Evolutionary conservation across 371 early-diverging fungal species (phyloP).

Genomic region (Mortierella sp.): DNA sequence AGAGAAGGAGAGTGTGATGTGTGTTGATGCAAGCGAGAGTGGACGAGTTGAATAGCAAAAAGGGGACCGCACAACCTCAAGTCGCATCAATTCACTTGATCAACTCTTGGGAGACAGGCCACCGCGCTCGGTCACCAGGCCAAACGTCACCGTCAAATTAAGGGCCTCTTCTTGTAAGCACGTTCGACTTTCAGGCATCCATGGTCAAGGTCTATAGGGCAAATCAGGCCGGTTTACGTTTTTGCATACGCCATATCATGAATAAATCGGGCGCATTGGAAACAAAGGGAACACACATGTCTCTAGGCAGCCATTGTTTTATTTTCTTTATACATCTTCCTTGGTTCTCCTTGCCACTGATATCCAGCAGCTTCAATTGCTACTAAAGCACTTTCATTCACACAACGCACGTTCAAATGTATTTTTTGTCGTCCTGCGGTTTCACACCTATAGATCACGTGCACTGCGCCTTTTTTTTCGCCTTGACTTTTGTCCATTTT

Average conservation of each 20-base stretch:
- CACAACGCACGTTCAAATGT: too few species aligned
- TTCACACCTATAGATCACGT: not conserved
- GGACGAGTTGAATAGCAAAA: not conserved
- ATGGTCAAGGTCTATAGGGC: not conserved
- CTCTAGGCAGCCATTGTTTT: too few species aligned
- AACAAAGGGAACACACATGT: too few species aligned
- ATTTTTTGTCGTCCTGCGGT: not conserved
- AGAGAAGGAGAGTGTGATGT: not conserved
- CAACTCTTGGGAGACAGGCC: not conserved
- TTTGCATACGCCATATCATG: too few species aligned
- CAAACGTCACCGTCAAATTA: conserved; percentile 15
- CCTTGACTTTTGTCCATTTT: not conserved
- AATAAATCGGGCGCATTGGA: too few species aligned
- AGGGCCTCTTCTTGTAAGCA: not conserved
- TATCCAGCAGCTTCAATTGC: too few species aligned
- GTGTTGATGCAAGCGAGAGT: not conserved
- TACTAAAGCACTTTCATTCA: too few species aligned
- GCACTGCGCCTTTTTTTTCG: not conserved
- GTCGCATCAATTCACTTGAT: conserved; percentile 10
- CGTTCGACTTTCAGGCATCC: not conserved
- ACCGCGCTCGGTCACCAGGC: conserved; percentile 5
- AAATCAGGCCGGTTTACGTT: too few species aligned
- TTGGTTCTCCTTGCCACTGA: too few species aligned
- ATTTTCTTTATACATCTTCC: too few species aligned
- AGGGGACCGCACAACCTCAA: not conserved